Evolutionary conservation across 768 basidiomycete species (phyloP).

Genomic region (Trametes elegans): DNA sequence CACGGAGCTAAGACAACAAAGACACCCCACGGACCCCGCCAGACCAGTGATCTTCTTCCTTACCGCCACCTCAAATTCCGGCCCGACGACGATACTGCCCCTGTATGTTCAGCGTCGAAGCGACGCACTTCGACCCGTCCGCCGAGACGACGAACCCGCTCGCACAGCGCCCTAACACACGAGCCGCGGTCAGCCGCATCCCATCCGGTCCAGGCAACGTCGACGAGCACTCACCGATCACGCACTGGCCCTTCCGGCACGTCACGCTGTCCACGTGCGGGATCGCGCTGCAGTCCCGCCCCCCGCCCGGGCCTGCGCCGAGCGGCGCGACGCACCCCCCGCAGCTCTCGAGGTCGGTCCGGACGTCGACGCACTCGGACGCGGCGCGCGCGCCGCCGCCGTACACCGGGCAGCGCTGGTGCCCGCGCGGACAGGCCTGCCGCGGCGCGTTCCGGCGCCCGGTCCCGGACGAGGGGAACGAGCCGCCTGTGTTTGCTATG

Average conservation of each 20-base stretch:
- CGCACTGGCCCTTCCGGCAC: constrained; percentile 36
- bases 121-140: constrained; percentile 2
- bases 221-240: constrained; percentile 34
- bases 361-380: constrained; percentile 23
- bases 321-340: constrained; percentile 25
- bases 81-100: neutral
- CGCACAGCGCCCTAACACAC: neutral
- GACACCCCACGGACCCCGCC: no score
- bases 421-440: constrained; percentile 10
- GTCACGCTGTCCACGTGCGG: constrained; percentile 39
- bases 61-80: neutral
- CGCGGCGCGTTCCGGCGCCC: neutral
- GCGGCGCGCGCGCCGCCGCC: neutral
- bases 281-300: constrained; percentile 45
- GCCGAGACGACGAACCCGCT: constrained; percentile 3
- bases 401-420: constrained; percentile 18
- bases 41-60: no score
- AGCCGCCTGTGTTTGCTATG: constrained; percentile 14
- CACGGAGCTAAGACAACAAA: no score
- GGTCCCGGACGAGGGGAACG: constrained; percentile 9
- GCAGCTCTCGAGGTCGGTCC: constrained; percentile 25
- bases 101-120: constrained; percentile 7
- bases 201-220: neutral
- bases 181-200: neutral
- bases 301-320: constrained; percentile 29